Base-by-base conservation (phyloP, 352 stramenopile genomes). In the Phytopythium oedochilum region DNA sequence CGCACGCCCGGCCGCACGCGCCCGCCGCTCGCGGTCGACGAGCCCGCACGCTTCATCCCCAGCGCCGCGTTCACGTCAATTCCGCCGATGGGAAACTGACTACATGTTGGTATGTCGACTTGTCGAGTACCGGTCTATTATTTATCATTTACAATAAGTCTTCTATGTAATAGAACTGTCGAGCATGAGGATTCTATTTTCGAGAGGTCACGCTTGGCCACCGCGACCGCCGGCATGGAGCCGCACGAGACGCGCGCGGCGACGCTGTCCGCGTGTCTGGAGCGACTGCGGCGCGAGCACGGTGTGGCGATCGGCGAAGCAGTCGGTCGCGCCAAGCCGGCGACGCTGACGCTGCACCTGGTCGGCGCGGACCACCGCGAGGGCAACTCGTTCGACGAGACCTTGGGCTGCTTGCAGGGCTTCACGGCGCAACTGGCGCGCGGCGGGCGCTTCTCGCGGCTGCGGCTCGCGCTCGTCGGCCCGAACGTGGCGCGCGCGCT, bases 361-460 rank as follows among this genome's bases (percentile, higher is more conserved):
- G 61, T 92, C 3, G 84, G 84, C 15, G 82, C 82, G 1, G 84
- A 94, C 61, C 70, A 92, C 55, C 76, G 84, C 48, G 84, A 94
- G 52, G 84, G 84, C 34, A 88, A 82, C 57, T 71, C 66, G 17
- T 68, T 60, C 10, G 25, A 60, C 0, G 78, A 90, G 60, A 94
- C 84, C 18, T 66, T 78, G 23, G 56, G 55, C 8, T 68, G 85
- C 47, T 94, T 94, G 53, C 58, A 64, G 31, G 20, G 45, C 36
- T 81, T 94, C 48, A 69, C 72, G 38, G 44, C 70, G 26, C 66
- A 61, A 20, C 43, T 86, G 29, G 73, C 74, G 10, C 54, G 57
- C n/a, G 57, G 72, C 38, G 68, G 45, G 35, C 57, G 59, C 22
- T 45, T 84, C 26, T 52, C 55, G 17, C 66, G 60, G 28, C 67